Evolutionary conservation across 805 yeast species (phyloP).

Genomic region (Myxozyma neotropica): DNA sequence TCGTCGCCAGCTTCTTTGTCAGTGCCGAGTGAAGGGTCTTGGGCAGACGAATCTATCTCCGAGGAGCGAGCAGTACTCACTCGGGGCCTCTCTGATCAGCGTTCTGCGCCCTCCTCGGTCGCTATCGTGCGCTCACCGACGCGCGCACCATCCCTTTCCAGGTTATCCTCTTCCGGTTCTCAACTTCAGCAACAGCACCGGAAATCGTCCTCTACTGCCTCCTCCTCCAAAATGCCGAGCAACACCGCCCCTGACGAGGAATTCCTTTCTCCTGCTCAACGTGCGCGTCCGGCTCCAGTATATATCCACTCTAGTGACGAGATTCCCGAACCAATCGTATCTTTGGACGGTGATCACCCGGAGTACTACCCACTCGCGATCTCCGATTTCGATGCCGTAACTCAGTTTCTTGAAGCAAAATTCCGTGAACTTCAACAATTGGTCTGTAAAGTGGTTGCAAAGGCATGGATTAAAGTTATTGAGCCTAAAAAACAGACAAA

Average conservation of each 20-base stretch:
- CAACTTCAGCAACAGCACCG: background rate
- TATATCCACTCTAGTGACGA: background rate
- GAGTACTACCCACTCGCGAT: constrained; percentile 20
- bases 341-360: background rate
- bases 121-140: too few species aligned
- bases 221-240: background rate
- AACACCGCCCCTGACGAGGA: background rate
- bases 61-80: background rate
- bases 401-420: constrained; percentile 19
- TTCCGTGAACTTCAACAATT: constrained; percentile 49
- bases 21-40: too few species aligned
- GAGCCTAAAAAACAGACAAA: constrained; percentile 69
- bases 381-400: constrained; percentile 14
- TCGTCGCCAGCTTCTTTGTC: too few species aligned
- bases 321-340: constrained; percentile 5
- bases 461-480: constrained; percentile 64
- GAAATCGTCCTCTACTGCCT: background rate
- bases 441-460: constrained; percentile 63
- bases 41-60: background rate
- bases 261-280: constrained; percentile 21
- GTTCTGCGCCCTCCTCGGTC: too few species aligned
- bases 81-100: too few species aligned
- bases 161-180: too few species aligned
- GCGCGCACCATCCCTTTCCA: too few species aligned
- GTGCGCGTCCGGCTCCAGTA: constrained; percentile 15